Evolutionary conservation across 495 filamentous ascomycete species (phyloP), one percentile per base, ranked within the genome.

Genomic region (Neurospora sp.): DNA sequence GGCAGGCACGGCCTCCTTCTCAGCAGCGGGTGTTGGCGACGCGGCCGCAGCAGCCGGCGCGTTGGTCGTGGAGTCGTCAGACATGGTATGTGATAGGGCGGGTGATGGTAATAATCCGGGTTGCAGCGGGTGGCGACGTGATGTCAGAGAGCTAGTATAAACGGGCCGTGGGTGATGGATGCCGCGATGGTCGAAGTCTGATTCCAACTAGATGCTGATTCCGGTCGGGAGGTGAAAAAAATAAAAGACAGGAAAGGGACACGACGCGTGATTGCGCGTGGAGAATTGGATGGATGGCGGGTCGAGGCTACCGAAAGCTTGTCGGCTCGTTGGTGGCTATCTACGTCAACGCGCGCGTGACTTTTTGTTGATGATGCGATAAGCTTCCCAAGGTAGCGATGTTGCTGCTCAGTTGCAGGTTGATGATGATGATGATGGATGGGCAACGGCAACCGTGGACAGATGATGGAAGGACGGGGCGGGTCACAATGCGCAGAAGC

Each of bases 401-500:
- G 69, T 14, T 14, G 62, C 41, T 42, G 23, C 31, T 27, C 23
- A 31, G 54, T 62, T 62, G 54, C 54, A 66, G 54, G 14, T 66
- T 38, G 54, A 54, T 27, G 54, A 35, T 35, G 54, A 35, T 35
- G 54, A 66, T 66, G 49, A 66, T 66, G 31, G 54, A 66, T 35
- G 54, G 54, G 54, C 54, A 35, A 66, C 54, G 54, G 54, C 49
- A 60, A 60, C 49, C 49, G 31, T 66, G 54, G 54, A 66, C 14
- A 66, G 54, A 66, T 66, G 54, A 66, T 66, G 14, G 54, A 16
- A 3, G 54, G 27, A 66, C 27, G 71, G 31, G 62, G 54, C 39
- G 41, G 72, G 54, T 35, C 62, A 77, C 75, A 73, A 81, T 80
- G 78, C 74, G 77, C 76, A 75, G 75, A 75, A 75, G 77, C 75